Percentiles rank a stretch among this genome's conserved stretches.
Evolutionary conservation across 768 basidiomycete genomes (phyloP).

Genomic region (Amanita jacksonii): DNA sequence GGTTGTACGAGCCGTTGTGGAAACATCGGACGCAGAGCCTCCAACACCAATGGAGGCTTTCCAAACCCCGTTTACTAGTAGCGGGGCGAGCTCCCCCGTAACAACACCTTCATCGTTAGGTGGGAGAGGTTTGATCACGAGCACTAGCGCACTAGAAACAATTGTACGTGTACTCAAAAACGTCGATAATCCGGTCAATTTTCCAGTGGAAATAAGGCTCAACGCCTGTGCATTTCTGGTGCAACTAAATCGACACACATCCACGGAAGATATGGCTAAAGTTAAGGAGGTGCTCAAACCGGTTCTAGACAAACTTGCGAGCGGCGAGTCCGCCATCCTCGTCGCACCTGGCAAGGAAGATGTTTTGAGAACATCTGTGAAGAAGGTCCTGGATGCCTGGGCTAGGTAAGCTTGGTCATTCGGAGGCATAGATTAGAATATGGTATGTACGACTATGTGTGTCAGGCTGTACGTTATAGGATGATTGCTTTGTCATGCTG

Average conservation of each 20-base stretch:
- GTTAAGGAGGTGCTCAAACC: constrained; percentile 43
- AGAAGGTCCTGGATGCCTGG: constrained; percentile 33
- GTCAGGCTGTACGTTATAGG: too few relatives aligned
- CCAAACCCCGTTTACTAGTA: constrained; percentile 29
- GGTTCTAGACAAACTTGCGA: constrained; percentile 41
- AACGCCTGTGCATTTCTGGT: constrained; percentile 69
- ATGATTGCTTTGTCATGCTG: too few relatives aligned
- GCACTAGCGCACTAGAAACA: constrained; percentile 58
- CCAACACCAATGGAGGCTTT: constrained; percentile 25
- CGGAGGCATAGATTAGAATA: background rate
- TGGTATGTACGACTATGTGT: too few relatives aligned
- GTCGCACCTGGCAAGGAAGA: constrained; percentile 31
- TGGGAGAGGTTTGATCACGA: constrained; percentile 26
- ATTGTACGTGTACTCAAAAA: constrained; percentile 55
- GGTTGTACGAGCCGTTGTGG: constrained; percentile 51
- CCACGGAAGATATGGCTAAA: constrained; percentile 35
- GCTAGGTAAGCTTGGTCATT: background rate
- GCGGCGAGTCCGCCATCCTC: constrained; percentile 16
- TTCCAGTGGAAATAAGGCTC: constrained; percentile 66
- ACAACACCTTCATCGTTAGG: constrained; percentile 30
- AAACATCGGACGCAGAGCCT: constrained; percentile 24
- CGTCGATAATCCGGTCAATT: constrained; percentile 41
- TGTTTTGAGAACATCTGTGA: constrained; percentile 29
- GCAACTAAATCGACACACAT: constrained; percentile 46
- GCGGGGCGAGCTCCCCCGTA: constrained; percentile 37